A percentile compares a stretch with the other conserved stretches of the same genome.
These are phyloP conservation scores for Macrophomina pseudophaseolina DNA, from an alignment of 2,329 filamentous ascomycete genomes.

Conservation along the genomic window DNA sequence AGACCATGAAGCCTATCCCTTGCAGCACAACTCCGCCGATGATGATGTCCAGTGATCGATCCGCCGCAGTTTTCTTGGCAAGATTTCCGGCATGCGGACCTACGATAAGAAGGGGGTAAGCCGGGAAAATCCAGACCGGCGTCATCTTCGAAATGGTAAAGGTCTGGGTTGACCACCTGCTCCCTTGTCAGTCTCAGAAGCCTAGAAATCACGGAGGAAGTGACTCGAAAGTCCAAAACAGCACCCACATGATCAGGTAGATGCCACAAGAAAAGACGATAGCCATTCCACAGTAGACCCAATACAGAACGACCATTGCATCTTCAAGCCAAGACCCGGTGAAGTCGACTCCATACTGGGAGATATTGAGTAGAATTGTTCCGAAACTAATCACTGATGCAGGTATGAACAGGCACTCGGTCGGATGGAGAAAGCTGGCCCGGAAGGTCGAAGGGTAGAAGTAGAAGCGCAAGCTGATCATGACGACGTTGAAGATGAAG, in stretches of 20 bases:
- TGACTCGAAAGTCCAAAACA: constrained; percentile 36
- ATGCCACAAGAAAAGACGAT: constrained; percentile 70
- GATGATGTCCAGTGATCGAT: constrained; percentile 59
- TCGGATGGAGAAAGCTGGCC: constrained; percentile 74
- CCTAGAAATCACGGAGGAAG: no score
- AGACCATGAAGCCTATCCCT: constrained; percentile 68
- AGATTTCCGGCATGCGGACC: constrained; percentile 73
- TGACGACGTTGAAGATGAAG: constrained; percentile 71
- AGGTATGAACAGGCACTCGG: constrained; percentile 78
- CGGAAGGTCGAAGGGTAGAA: constrained; percentile 72
- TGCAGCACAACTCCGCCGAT: constrained; percentile 65
- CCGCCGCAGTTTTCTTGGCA: constrained; percentile 49
- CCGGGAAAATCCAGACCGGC: constrained; percentile 85
- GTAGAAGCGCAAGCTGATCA: constrained; percentile 72
- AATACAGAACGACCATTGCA: constrained; percentile 71
- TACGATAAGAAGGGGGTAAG: constrained; percentile 78
- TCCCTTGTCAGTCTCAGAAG: neutral
- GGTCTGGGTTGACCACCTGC: constrained; percentile 66
- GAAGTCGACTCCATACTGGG: constrained; percentile 68
- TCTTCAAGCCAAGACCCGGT: constrained; percentile 61
- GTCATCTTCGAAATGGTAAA: constrained; percentile 84
- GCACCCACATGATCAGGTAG: constrained; percentile 72
- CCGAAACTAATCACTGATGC: constrained; percentile 71
- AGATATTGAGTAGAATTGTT: constrained; percentile 67
- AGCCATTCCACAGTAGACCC: constrained; percentile 74